Base-by-base conservation (phyloP, 768 basidiomycete genomes). In the Suillus occidentalis region DNA sequence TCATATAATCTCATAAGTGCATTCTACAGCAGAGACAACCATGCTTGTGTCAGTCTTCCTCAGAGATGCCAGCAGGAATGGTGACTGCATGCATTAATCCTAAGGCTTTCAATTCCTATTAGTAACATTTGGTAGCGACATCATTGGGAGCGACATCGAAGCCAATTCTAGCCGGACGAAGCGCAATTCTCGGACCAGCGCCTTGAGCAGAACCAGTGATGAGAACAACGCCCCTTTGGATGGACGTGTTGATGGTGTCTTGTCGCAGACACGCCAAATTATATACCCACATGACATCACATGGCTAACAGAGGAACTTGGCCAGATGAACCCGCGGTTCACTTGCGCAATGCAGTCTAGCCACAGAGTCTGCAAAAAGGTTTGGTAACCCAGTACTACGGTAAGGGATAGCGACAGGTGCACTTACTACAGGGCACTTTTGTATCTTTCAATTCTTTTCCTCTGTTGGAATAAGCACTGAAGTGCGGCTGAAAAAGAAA, bases 181-280 rank as follows among this genome's bases (percentile, higher is more conserved):
- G 67, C 1, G 66, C 68, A 20, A 72, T 70, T 9, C 50, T 39
- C 12, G 53, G 67, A 1, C 77, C 77, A n/a, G 77, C 66, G 12
- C 75, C 75, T 58, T 72, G 75, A 0, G 71, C 71, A 4, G 72
- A 70, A 34, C 76, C 75, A 22, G 76, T 78, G 50, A 78, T 50
- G 53, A 78, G 69, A 1, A 75, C 73, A 37, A 72, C 58, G 14
- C 80, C 76, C 49, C 65, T 81, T 37, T 64, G 8, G 20, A n/a
- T 12, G 20, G 62, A 63, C 61, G 61, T 71, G 43, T 36, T 6
- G 55, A n/a, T n/a, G 6, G 12, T 36, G 34, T n/a, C 6, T 56
- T 55, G 34, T 34, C 10, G 20, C 10, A 55, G 18, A 37, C 36
- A 4, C 12, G 34, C 12, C 10, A 31, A 18, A 20, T 36, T n/a